Base-by-base conservation (phyloP, 305 asterid species). In the Galium porrigens region DNA sequence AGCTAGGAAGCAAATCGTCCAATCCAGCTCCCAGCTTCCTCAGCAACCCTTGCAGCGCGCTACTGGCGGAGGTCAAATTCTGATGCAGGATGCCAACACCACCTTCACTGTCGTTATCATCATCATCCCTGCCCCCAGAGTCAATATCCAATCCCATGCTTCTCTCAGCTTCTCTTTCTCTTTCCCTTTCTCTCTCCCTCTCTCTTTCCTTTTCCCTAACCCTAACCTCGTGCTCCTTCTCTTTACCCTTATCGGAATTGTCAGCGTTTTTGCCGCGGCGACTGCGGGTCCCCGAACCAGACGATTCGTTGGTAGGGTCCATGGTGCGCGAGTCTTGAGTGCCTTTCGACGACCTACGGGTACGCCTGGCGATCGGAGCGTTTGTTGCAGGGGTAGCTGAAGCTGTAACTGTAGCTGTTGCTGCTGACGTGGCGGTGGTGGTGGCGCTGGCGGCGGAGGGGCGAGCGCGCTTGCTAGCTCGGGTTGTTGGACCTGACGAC, bases 21-120 rank as follows among this genome's bases (percentile, higher is more conserved):
- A 94, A 68, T 68, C 99, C 99, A 62, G 97, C 96, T 14, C 96
- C 97, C 73, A 94, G 64, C 68, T 90, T 94, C 71, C 97, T 80
- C n/a, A 94, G 76, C 72, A 94, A 74, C 20, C 99, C 97, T 79
- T 90, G 97, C 54, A 94, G 88, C n/a, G 96, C 96, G 67, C 97
- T 87, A 72, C 99, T 90, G 12, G 97, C 97, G 6, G 97, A 87
- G 61, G 95, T 82, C 75, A 89, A 70, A 75, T 90, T 94, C 72
- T 87, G 99, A 73, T 85, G 96, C 77, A 94, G 73, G 63, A 82
- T 76, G 32, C 97, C 99, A 64, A 78, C 94, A 39, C 97, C 97
- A 5, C 95, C 96, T 69, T 87, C 99, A 8, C 88, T 83, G 57
- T 84, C 90, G 30, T 85, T 84, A 62, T 92, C 95, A 73, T 85